These are phyloP conservation scores for Neurospora crassa DNA, from an alignment of 2,329 filamentous ascomycete genomes.

Conservation along the genomic window DNA sequence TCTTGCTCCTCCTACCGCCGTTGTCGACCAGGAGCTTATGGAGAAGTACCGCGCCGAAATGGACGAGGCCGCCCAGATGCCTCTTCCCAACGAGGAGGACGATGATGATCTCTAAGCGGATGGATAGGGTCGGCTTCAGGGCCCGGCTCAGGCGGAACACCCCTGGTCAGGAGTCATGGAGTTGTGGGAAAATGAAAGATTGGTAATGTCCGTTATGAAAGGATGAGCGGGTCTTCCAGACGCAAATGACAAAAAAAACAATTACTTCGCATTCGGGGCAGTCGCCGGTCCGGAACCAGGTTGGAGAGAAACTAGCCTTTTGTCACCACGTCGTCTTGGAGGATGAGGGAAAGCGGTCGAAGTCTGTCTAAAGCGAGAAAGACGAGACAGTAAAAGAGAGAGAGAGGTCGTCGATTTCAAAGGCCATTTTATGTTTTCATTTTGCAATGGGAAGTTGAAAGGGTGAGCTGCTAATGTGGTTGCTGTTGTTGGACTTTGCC, in stretches of 20 bases:
- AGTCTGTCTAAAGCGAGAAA: background rate
- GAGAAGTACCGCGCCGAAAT: conserved; percentile 83
- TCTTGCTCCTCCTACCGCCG: conserved; percentile 84
- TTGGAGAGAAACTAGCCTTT: background rate
- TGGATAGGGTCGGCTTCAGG: background rate
- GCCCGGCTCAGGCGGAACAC: background rate
- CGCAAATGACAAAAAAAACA: conserved; percentile 13
- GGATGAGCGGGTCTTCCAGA: conserved; percentile 13
- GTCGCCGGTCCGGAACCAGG: background rate
- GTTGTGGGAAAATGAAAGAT: conserved; percentile 7
- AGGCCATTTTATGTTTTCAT: background rate
- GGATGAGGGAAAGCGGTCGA: background rate
- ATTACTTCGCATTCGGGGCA: conserved; percentile 1
- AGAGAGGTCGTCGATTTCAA: background rate
- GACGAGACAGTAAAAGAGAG: background rate
- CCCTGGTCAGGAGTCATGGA: conserved; percentile 6
- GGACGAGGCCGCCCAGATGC: conserved; percentile 66
- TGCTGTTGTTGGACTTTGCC: background rate
- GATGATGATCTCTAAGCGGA: conserved; percentile 37
- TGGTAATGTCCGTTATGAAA: conserved; percentile 21
- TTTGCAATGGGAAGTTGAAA: background rate
- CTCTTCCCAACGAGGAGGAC: conserved; percentile 92
- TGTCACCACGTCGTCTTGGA: background rate
- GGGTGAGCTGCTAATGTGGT: background rate
- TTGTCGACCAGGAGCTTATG: conserved; percentile 77